Percentiles rank a stretch among this genome's conserved stretches.
Conservation (phyloP, 78 protist species). For the Ministeria vibrans region DNA sequence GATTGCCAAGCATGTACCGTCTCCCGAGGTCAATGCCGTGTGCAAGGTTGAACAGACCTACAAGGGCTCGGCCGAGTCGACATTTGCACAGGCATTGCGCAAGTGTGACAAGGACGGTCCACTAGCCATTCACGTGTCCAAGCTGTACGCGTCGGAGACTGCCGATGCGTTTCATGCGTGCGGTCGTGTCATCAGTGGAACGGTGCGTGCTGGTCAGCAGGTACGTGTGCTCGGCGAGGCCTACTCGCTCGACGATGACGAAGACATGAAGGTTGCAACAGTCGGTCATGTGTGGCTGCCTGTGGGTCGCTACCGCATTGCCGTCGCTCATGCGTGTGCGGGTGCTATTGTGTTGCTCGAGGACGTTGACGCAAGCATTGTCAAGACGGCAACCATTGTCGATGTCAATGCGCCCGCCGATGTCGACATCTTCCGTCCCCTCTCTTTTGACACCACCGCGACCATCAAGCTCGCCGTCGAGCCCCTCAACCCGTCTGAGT, state of each 20-base stretch:
- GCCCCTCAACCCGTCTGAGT: constrained; percentile 82
- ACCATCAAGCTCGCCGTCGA: constrained; percentile 72
- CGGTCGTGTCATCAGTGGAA: constrained; percentile 83
- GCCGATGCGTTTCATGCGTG: constrained; percentile 63
- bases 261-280: constrained; percentile 60
- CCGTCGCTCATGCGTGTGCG: constrained; percentile 60
- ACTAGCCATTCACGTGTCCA: constrained; percentile 69
- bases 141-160: constrained; percentile 45
- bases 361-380: constrained; percentile 81
- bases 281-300: constrained; percentile 46
- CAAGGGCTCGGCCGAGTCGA: constrained; percentile 47
- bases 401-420: neutral
- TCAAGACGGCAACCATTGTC: constrained; percentile 79
- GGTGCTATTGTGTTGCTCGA: constrained; percentile 90
- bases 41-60: constrained; percentile 32
- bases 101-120: constrained; percentile 79
- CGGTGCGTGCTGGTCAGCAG: constrained; percentile 36
- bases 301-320: constrained; percentile 70
- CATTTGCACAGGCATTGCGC: constrained; percentile 44
- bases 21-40: constrained; percentile 61
- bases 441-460: constrained; percentile 26
- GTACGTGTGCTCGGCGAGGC: constrained; percentile 85
- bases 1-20: constrained; percentile 62
- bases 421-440: constrained; percentile 32
- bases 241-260: constrained; percentile 87